Evolutionary conservation across 2,329 filamentous ascomycete species (phyloP).

Genomic region (Didymella pinodella): DNA sequence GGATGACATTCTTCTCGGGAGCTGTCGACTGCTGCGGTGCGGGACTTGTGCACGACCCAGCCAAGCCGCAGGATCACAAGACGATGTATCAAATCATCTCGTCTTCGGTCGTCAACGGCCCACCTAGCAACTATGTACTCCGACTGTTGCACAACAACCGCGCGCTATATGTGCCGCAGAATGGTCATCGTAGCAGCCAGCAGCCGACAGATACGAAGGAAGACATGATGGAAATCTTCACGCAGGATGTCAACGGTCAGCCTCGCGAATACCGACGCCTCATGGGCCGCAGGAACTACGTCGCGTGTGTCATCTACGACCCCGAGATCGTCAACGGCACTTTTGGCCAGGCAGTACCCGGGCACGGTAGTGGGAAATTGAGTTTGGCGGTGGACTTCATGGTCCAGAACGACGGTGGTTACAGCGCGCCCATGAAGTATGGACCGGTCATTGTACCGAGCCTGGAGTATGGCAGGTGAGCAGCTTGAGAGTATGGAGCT

Average conservation of each 20-base stretch:
- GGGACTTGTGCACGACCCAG: slow-evolving; percentile 91
- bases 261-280: slow-evolving; percentile 85
- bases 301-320: slow-evolving; percentile 92
- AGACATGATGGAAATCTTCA: slow-evolving; percentile 99
- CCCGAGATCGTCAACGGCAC: slow-evolving; percentile 73
- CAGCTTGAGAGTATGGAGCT: neutral
- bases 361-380: slow-evolving; percentile 60
- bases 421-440: slow-evolving; percentile 88
- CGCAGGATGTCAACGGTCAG: slow-evolving; percentile 86
- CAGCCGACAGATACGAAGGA: slow-evolving; percentile 92
- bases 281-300: slow-evolving; percentile 93
- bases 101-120: slow-evolving; percentile 88
- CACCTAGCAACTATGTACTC: slow-evolving; percentile 83
- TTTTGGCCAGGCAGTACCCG: slow-evolving; percentile 51
- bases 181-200: slow-evolving; percentile 76
- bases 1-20: slow-evolving; percentile 96
- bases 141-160: slow-evolving; percentile 97
- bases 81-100: slow-evolving; percentile 99
- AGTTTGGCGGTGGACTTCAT: slow-evolving; percentile 96
- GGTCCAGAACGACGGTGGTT: slow-evolving; percentile 88
- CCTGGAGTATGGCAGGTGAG: slow-evolving; percentile 59
- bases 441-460: slow-evolving; percentile 93
- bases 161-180: slow-evolving; percentile 86
- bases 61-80: slow-evolving; percentile 91
- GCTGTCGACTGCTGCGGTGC: slow-evolving; percentile 91